Evolutionary conservation across 345 rosid genomes (phyloP).

Genomic region (Eucalyptus sideroxylon): DNA sequence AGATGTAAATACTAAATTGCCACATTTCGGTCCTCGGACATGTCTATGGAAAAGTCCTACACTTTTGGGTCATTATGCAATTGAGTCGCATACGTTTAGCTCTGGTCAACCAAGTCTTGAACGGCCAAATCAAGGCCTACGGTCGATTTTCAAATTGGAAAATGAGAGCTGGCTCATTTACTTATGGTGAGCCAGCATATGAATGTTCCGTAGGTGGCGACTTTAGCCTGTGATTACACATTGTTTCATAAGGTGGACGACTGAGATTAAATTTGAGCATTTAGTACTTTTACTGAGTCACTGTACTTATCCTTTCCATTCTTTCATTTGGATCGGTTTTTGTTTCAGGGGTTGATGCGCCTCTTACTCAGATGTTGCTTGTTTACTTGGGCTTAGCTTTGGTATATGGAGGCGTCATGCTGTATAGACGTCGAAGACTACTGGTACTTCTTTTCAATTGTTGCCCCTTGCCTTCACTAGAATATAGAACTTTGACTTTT

Average conservation of each 20-base stretch:
- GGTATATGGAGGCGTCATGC: slow-evolving; percentile 34
- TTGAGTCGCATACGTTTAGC: background rate
- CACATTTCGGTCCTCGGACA: background rate
- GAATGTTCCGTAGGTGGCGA: background rate
- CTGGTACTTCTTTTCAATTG: slow-evolving; percentile 2
- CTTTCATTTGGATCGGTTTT: background rate
- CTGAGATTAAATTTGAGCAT: background rate
- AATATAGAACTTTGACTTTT: background rate
- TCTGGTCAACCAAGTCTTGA: background rate
- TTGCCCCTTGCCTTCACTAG: background rate
- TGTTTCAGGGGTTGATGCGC: slow-evolving; percentile 42
- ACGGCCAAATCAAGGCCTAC: background rate
- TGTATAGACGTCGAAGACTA: slow-evolving; percentile 21
- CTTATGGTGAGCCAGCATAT: background rate
- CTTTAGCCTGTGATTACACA: background rate
- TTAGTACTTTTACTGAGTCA: background rate
- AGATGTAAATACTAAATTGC: background rate
- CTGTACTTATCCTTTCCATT: background rate
- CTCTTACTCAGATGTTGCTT: slow-evolving; percentile 32
- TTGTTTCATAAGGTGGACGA: background rate
- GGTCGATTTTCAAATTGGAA: background rate
- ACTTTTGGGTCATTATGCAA: background rate
- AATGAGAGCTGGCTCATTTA: background rate
- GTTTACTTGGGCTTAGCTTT: slow-evolving; percentile 27
- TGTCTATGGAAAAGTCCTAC: background rate